Conservation (phyloP, 495 filamentous ascomycete genomes). For the Hypoxylon crocopeplum region DNA sequence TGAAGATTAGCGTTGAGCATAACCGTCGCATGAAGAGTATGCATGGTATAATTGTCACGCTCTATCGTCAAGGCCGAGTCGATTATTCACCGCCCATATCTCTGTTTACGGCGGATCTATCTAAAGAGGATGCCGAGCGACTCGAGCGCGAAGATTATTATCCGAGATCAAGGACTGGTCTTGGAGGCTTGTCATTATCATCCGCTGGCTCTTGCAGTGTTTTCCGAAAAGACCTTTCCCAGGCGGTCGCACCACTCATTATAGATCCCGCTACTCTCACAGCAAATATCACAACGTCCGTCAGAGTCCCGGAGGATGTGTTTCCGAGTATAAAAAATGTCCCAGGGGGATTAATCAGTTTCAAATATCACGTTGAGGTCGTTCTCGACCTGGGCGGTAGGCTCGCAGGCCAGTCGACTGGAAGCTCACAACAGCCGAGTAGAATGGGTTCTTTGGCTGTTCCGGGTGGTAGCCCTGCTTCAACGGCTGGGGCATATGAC, state of each 20-base stretch:
- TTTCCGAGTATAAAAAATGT: slow-evolving; percentile 92
- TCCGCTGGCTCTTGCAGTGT: slow-evolving; percentile 82
- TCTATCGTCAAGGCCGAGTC: slow-evolving; percentile 90
- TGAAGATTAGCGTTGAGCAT: slow-evolving; percentile 84
- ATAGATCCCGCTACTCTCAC: slow-evolving; percentile 81
- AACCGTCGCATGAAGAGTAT: slow-evolving; percentile 86
- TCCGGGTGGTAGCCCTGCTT: slow-evolving; percentile 50
- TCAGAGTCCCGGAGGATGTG: slow-evolving; percentile 85
- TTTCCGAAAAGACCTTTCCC: slow-evolving; percentile 91
- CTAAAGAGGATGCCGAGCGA: slow-evolving; percentile 65
- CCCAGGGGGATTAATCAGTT: slow-evolving; percentile 89
- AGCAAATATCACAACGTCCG: slow-evolving; percentile 75
- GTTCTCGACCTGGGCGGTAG: slow-evolving; percentile 91
- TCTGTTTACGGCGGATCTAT: slow-evolving; percentile 64
- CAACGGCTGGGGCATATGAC: slow-evolving; percentile 39
- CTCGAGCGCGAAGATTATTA: slow-evolving; percentile 83
- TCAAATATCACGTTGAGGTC: slow-evolving; percentile 91
- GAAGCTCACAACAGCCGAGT: slow-evolving; percentile 51
- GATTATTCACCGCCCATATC: slow-evolving; percentile 75
- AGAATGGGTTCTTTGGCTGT: slow-evolving; percentile 63
- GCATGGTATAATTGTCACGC: slow-evolving; percentile 89
- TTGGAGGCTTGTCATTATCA: slow-evolving; percentile 81
- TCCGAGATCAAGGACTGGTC: slow-evolving; percentile 71
- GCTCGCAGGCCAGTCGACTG: slow-evolving; percentile 60
- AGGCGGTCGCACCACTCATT: slow-evolving; percentile 84